These are phyloP conservation scores for Neonectria punicea DNA, from an alignment of 2,329 filamentous ascomycete genomes.

Conservation along the genomic window DNA sequence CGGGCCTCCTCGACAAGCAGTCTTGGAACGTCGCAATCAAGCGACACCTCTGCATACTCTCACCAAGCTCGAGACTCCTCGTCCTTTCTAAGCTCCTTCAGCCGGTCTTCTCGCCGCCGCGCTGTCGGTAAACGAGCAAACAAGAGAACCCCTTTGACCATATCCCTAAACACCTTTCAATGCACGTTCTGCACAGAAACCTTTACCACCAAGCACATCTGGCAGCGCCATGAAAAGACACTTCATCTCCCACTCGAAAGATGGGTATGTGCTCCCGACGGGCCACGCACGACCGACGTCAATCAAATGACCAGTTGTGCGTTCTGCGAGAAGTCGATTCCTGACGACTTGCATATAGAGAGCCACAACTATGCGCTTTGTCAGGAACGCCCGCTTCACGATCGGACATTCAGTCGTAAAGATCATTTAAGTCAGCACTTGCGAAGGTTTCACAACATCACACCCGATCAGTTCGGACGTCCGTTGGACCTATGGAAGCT, in stretches of 20 bases:
- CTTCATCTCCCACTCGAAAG: constrained; percentile 55
- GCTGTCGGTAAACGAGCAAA: background rate
- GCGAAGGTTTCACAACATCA: constrained; percentile 48
- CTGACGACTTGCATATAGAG: constrained; percentile 39
- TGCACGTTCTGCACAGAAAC: constrained; percentile 57
- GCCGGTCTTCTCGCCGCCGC: background rate
- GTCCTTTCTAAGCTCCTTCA: background rate
- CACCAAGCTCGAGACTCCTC: constrained; percentile 11
- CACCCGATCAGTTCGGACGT: background rate
- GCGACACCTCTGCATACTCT: constrained; percentile 23
- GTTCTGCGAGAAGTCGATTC: constrained; percentile 48
- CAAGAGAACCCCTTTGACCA: constrained; percentile 2
- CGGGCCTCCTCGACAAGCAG: constrained; percentile 36
- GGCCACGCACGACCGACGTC: constrained; percentile 45
- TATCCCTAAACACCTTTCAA: constrained; percentile 40
- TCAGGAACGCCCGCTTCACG: constrained; percentile 55
- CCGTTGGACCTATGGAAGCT: constrained; percentile 6
- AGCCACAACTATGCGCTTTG: constrained; percentile 54
- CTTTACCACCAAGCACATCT: constrained; percentile 56
- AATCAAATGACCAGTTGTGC: constrained; percentile 55
- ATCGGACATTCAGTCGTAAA: constrained; percentile 55
- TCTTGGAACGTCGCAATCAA: constrained; percentile 29
- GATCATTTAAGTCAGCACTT: constrained; percentile 54
- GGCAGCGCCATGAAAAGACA: constrained; percentile 60
- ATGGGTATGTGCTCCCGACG: constrained; percentile 54